These are phyloP conservation scores for Yarrowia porcina DNA, from an alignment of 805 yeast species.

Conservation along the genomic window DNA sequence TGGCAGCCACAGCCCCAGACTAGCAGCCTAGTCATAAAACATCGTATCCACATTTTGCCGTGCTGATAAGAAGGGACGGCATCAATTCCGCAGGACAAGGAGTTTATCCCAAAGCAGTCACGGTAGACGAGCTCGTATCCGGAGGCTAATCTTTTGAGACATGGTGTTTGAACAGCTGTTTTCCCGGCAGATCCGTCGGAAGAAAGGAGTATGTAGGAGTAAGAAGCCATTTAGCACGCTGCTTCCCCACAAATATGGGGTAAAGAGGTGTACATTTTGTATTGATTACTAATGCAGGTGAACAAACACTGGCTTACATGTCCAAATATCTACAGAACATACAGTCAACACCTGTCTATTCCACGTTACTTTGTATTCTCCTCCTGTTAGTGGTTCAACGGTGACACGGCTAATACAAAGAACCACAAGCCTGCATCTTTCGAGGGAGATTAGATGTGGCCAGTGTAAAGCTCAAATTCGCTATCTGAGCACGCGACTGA, in stretches of 20 bases:
- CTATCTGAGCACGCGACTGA: not conserved
- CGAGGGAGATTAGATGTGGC: slow-evolving; percentile 16
- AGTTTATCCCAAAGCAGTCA: not conserved
- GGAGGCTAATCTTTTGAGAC: no score
- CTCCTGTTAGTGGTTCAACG: no score
- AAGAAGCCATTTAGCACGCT: not conserved
- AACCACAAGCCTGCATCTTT: not conserved
- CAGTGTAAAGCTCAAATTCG: not conserved
- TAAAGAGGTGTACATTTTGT: no score
- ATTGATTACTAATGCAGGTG: no score
- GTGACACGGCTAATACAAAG: not conserved
- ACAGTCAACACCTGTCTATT: no score
- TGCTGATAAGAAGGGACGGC: slow-evolving; percentile 10
- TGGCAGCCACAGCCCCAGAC: no score
- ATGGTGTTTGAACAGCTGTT: no score
- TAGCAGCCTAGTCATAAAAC: no score
- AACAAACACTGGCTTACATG: no score
- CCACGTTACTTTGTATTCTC: no score
- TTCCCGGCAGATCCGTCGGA: slow-evolving; percentile 13
- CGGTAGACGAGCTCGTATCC: not conserved
- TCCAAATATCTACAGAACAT: no score
- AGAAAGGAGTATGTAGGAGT: not conserved
- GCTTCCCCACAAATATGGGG: not conserved
- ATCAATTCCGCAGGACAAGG: slow-evolving; percentile 11
- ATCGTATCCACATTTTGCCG: no score